phyloP scores from a whole-genome alignment of 2,329 filamentous ascomycete genomes.

The Colletotrichum limetticola region DNA sequence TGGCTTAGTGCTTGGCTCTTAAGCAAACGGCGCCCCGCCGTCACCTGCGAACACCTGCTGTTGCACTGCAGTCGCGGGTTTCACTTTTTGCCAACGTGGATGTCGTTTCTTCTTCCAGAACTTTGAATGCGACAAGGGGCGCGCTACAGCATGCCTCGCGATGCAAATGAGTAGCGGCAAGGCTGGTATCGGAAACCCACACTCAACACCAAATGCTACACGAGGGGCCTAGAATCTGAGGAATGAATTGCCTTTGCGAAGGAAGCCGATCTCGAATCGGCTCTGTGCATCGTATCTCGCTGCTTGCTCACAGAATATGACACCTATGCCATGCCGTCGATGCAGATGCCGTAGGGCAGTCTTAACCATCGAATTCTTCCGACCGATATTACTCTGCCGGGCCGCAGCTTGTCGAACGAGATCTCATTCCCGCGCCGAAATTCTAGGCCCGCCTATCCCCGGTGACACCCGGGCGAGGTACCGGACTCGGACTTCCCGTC shows the following conservation, averaged over 20 bases:
- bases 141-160: neutral
- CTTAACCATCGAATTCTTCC: conserved; percentile 16
- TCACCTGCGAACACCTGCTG: conserved; percentile 6
- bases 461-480: neutral
- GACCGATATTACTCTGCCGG: neutral
- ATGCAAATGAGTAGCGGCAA: neutral
- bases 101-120: neutral
- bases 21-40: conserved; percentile 10
- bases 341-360: neutral
- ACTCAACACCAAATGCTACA: neutral
- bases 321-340: neutral
- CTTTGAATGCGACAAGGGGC: neutral
- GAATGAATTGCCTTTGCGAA: neutral
- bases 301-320: neutral
- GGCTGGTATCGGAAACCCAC: conserved; percentile 5
- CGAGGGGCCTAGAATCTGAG: neutral
- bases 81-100: conserved; percentile 17
- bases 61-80: conserved; percentile 19
- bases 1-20: conserved; percentile 3
- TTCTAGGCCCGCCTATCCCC: conserved; percentile 16
- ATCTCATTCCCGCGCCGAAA: conserved; percentile 18
- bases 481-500: conserved; percentile 14
- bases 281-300: neutral
- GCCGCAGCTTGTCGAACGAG: neutral
- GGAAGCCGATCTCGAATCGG: neutral